Evolutionary conservation across 331 rosid genomes (phyloP).

Genomic region (Spiraea crenata): DNA sequence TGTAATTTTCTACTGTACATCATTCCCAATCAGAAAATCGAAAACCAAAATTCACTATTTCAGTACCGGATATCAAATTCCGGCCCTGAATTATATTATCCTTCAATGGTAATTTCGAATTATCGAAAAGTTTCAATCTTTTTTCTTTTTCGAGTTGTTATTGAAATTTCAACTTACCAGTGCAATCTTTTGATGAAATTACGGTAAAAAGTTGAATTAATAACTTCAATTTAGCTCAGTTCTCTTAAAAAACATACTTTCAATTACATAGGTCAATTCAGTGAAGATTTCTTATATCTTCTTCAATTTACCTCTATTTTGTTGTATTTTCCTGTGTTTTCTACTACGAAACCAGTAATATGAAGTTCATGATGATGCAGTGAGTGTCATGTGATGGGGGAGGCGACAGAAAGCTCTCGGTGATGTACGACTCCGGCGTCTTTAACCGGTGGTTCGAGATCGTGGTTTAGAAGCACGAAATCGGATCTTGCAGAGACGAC

Average conservation of each 20-base stretch:
- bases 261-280: background rate
- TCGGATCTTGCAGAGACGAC: too few relatives aligned
- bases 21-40: background rate
- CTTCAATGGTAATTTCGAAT: constrained; percentile 2
- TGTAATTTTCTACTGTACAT: background rate
- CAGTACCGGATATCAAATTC: background rate
- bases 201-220: background rate
- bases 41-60: background rate
- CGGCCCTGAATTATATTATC: background rate
- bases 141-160: background rate
- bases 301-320: background rate
- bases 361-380: too few relatives aligned
- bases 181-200: background rate
- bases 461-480: too few relatives aligned
- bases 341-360: too few relatives aligned
- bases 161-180: constrained; percentile 3
- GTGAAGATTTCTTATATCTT: background rate
- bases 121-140: background rate
- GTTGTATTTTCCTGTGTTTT: background rate
- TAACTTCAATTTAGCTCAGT: background rate
- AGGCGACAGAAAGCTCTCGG: too few relatives aligned
- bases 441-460: too few relatives aligned
- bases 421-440: too few relatives aligned
- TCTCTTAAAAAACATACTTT: background rate
- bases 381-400: too few relatives aligned